Conservation (phyloP, 495 filamentous ascomycete species). For the Penicillium maclennaniae region DNA sequence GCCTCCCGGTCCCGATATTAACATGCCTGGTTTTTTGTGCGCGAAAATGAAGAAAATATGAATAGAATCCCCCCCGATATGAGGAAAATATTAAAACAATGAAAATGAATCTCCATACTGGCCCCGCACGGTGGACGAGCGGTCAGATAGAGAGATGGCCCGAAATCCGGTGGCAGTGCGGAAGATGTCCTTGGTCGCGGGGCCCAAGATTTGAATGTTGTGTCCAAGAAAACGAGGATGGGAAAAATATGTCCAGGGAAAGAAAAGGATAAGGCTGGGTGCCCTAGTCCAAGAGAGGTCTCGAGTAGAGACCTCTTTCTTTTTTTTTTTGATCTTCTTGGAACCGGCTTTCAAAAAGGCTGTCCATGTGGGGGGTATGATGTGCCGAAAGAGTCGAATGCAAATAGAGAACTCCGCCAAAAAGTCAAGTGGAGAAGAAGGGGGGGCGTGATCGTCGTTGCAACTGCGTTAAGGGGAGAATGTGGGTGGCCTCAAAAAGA, state of each 20-base stretch:
- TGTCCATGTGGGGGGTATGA: background rate
- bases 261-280: slow-evolving; percentile 10
- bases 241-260: slow-evolving; percentile 19
- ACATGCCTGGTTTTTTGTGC: slow-evolving; percentile 9
- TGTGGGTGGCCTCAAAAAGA: background rate
- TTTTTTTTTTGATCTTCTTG: slow-evolving; percentile 13
- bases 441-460: slow-evolving; percentile 24
- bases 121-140: background rate
- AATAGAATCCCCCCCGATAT: slow-evolving; percentile 13
- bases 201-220: background rate
- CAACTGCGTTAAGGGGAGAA: slow-evolving; percentile 21
- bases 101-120: slow-evolving; percentile 9
- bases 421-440: background rate
- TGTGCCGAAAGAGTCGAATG: background rate
- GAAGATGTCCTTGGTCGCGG: slow-evolving; percentile 5
- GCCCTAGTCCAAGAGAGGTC: slow-evolving; percentile 10
- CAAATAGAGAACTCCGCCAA: slow-evolving; percentile 2
- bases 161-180: slow-evolving; percentile 15
- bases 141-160: background rate
- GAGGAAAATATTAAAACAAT: slow-evolving; percentile 28
- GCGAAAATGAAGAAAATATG: slow-evolving; percentile 8
- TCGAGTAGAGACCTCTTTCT: slow-evolving; percentile 10
- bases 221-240: slow-evolving; percentile 1
- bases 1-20: slow-evolving; percentile 17
- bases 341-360: too few relatives aligned